Base-by-base conservation (phyloP, 306 rosid genomes). In the Alnus glutinosa region DNA sequence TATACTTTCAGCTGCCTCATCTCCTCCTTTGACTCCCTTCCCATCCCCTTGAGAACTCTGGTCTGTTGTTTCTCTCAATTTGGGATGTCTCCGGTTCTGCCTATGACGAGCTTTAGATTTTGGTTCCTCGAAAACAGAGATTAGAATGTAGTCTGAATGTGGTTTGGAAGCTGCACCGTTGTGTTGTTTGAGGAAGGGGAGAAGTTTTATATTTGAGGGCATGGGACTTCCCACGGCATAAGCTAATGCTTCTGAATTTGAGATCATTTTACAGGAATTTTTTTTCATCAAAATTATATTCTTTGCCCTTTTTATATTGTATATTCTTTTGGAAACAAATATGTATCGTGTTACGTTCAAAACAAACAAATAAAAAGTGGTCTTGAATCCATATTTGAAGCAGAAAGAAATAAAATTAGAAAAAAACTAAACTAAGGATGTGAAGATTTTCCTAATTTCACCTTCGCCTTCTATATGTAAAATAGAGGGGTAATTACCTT, bases 171-270 rank as follows among this genome's bases (percentile, higher is more conserved):
- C 44, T 34, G 18, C 69, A 11, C 44, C 4, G 15, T 62, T 30
- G 69, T 62, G n/a, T 32, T 62, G 69, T n/a, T 62, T 32, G n/a
- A 32, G 44, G 18, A 32, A 34, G 44, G 10, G 44, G 42, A 12
- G 8, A 16, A 62, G 69, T 62, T 11, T 44, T 62, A 32, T 30
- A 9, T 32, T 66, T 74, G 71, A 70, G 48, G 36, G 51, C 36
- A 39, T 71, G 77, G 64, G 74, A 64, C 58, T 42, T 74, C 51
- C 57, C 59, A 67, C 39, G 55, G 77, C 54, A 48, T 78, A 39
- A 15, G 77, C 14, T 80, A 34, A 62, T 34, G 70, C 72, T 13
- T 73, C 42, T 51, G 13, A 80, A 59, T 39, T 44, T 59, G 64
- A 66, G 13, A 51, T 30, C 59, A 32, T 2, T 51, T 7, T 72